phyloP scores from a whole-genome alignment of 1,284 basidiomycete species.

The Volvariella surrecta region DNA sequence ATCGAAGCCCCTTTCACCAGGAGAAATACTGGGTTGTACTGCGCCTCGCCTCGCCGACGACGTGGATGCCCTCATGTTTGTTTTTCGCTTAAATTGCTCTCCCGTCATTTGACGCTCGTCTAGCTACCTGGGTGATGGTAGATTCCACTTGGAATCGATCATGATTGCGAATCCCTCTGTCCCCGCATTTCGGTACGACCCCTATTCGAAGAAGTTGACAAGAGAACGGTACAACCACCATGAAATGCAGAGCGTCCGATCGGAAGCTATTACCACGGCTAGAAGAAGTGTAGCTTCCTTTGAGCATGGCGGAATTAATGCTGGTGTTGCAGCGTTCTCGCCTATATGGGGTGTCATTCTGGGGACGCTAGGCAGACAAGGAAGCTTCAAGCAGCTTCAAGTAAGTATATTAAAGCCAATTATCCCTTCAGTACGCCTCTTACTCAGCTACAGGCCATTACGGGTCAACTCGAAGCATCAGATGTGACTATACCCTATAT shows the following conservation, averaged over 20 bases:
- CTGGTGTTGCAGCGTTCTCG: slow-evolving; percentile 3
- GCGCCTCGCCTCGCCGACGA: slow-evolving; percentile 77
- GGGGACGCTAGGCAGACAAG: slow-evolving; percentile 93
- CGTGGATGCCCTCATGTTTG: slow-evolving; percentile 83
- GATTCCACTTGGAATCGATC: slow-evolving; percentile 97
- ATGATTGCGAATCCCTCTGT: slow-evolving; percentile 99
- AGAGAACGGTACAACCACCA: slow-evolving; percentile 87
- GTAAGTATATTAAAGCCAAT: slow-evolving; percentile 23
- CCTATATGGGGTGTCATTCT: slow-evolving; percentile 86
- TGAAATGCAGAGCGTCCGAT: slow-evolving; percentile 75
- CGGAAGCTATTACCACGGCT: slow-evolving; percentile 74
- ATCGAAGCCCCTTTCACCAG: slow-evolving; percentile 89
- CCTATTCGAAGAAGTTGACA: slow-evolving; percentile 96
- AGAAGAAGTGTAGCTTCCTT: slow-evolving; percentile 47
- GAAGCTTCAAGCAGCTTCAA: slow-evolving; percentile 83
- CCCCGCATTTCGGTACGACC: slow-evolving; percentile 97
- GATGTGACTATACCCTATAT: slow-evolving; percentile 64
- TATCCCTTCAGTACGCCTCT: slow-evolving; percentile 3
- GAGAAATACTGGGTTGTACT: slow-evolving; percentile 96
- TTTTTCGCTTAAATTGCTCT: slow-evolving; percentile 11
- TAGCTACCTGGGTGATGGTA: slow-evolving; percentile 95
- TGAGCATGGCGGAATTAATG: slow-evolving; percentile 7
- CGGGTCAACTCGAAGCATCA: slow-evolving; percentile 50
- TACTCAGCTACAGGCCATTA: slow-evolving; percentile 56
- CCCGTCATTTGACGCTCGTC: slow-evolving; percentile 3